Conservation (phyloP, 148 eudicot genomes). For the Pharnaceum exiguum region DNA sequence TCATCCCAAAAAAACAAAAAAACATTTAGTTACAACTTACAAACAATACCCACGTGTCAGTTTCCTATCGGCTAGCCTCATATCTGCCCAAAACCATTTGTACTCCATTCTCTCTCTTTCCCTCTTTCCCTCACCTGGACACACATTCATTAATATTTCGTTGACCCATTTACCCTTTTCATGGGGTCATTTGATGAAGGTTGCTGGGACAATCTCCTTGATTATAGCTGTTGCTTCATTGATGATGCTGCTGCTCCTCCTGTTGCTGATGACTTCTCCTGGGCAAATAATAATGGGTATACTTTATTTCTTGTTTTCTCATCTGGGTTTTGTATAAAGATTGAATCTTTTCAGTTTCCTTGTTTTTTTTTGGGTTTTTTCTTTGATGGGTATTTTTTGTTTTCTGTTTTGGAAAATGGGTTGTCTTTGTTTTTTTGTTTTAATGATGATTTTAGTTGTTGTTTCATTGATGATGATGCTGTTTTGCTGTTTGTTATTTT, state of each 20-base stretch:
- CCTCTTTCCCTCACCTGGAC: no score
- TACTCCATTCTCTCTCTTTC: no score
- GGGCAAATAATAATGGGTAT: conserved; percentile 50
- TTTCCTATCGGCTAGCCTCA: no score
- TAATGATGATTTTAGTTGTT: neutral
- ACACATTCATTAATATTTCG: no score
- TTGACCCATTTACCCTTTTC: neutral
- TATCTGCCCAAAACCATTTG: no score
- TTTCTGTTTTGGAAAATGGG: neutral
- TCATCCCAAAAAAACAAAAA: no score
- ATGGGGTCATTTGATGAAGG: conserved; percentile 48
- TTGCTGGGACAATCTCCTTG: conserved; percentile 42
- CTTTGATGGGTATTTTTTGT: neutral
- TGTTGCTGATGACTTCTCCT: conserved; percentile 42
- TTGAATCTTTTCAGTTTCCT: neutral
- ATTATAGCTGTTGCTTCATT: conserved; percentile 41
- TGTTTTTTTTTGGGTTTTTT: neutral
- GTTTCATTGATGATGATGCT: neutral
- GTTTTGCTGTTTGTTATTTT: neutral
- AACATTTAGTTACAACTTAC: no score
- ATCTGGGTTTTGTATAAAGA: neutral
- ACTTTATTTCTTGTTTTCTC: neutral
- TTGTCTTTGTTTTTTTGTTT: neutral
- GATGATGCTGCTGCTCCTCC: conserved; percentile 42
- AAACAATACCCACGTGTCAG: no score